Conservation (phyloP, 108 stramenopile species). For the Fragilaria crotonensis region DNA sequence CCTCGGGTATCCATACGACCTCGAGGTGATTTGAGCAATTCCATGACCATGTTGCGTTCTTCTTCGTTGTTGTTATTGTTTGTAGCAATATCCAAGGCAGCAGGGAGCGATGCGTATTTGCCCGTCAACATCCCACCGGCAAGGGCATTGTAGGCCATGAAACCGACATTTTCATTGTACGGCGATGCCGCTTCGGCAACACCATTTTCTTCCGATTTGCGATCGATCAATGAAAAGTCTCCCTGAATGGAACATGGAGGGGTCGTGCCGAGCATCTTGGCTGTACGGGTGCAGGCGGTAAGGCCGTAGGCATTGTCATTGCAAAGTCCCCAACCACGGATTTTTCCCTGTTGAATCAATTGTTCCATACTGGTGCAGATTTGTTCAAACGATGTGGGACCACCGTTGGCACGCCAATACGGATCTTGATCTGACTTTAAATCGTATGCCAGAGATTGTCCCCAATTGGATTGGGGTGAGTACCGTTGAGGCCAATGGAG, state of each 20-base stretch:
- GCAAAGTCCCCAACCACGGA: slow-evolving; percentile 84
- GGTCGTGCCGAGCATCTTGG: slow-evolving; percentile 67
- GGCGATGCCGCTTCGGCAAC: slow-evolving; percentile 85
- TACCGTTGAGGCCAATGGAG: slow-evolving; percentile 86
- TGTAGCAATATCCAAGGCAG: slow-evolving; percentile 54
- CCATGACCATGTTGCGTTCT: slow-evolving; percentile 35
- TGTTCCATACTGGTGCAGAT: slow-evolving; percentile 75
- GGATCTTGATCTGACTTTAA: slow-evolving; percentile 42
- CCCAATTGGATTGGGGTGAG: slow-evolving; percentile 84
- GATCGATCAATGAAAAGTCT: slow-evolving; percentile 76
- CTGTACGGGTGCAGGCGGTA: slow-evolving; percentile 72
- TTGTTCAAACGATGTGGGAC: slow-evolving; percentile 81
- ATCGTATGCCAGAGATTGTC: slow-evolving; percentile 73
- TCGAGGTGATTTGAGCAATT: slow-evolving; percentile 46
- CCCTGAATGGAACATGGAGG: slow-evolving; percentile 81
- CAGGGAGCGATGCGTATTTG: slow-evolving; percentile 70
- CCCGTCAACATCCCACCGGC: slow-evolving; percentile 90
- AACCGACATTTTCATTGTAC: slow-evolving; percentile 84
- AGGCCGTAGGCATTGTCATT: slow-evolving; percentile 90
- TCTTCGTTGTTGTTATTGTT: slow-evolving; percentile 13
- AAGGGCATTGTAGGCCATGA: slow-evolving; percentile 85
- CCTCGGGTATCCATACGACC: slow-evolving; percentile 82
- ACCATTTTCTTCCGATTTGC: slow-evolving; percentile 84
- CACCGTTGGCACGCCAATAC: slow-evolving; percentile 45
- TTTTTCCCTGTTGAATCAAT: slow-evolving; percentile 76